These are phyloP conservation scores for Lactifluus subvellereus DNA, from an alignment of 768 basidiomycete genomes.

Conservation along the genomic window DNA sequence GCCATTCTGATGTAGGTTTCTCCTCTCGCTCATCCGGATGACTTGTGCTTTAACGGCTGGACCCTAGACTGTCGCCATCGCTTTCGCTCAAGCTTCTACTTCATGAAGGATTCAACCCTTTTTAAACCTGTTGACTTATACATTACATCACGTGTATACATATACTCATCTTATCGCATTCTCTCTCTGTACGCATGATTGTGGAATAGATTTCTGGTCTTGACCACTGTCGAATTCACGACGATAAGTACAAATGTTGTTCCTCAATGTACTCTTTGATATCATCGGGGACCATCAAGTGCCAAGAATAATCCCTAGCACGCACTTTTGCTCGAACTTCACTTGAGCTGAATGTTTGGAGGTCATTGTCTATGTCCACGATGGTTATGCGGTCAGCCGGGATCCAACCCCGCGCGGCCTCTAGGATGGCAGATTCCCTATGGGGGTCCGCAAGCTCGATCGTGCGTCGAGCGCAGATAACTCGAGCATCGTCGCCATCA, in stretches of 20 bases:
- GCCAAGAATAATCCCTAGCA: conserved; percentile 38
- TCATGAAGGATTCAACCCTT: conserved; percentile 24
- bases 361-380: conserved; percentile 53
- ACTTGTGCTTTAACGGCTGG: conserved; percentile 24
- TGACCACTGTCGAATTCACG: neutral
- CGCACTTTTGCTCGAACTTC: conserved; percentile 48
- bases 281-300: conserved; percentile 38
- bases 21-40: neutral
- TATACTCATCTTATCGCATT: neutral
- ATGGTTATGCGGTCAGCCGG: conserved; percentile 47
- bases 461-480: conserved; percentile 62
- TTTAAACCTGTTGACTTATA: neutral
- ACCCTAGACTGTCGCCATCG: conserved; percentile 71
- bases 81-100: conserved; percentile 71
- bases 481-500: conserved; percentile 48
- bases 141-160: conserved; percentile 6
- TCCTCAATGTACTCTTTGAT: conserved; percentile 49
- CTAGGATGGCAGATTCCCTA: conserved; percentile 30
- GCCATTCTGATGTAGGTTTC: conserved; percentile 80
- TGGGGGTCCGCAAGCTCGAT: conserved; percentile 21
- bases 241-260: conserved; percentile 40
- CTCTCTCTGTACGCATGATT: neutral
- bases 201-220: conserved; percentile 3
- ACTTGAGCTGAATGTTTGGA: conserved; percentile 64
- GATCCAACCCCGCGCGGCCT: conserved; percentile 46